phyloP scores from a whole-genome alignment of 345 rosid species.

The Anacardium occidentale region DNA sequence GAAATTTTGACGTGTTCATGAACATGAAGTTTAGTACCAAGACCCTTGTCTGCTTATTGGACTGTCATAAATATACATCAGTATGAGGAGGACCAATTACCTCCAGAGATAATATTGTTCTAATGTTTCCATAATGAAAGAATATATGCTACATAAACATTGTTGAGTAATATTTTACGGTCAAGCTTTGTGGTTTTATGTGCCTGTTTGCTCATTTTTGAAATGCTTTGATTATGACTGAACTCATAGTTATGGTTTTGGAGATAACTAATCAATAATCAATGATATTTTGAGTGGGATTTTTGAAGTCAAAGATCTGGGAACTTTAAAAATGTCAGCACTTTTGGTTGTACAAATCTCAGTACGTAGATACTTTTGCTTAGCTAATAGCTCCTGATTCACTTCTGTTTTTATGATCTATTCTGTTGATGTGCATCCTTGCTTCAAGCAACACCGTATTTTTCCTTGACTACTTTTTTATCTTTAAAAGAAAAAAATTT shows the following conservation, averaged over 20 bases:
- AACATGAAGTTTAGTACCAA: background rate
- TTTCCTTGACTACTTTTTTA: background rate
- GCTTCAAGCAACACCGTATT: background rate
- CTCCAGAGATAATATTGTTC: background rate
- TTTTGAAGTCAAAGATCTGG: background rate
- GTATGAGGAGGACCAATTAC: background rate
- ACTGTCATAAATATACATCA: background rate
- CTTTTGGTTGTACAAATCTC: slow-evolving; percentile 1
- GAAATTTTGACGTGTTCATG: background rate
- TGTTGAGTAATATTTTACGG: background rate
- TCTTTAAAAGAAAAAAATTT: too few relatives aligned
- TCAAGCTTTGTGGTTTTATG: background rate
- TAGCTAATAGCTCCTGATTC: background rate
- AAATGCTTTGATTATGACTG: slow-evolving; percentile 3
- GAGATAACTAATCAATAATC: slow-evolving; percentile 1
- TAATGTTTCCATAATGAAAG: background rate
- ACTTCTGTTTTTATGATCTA: background rate
- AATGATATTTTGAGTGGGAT: background rate
- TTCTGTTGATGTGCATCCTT: background rate
- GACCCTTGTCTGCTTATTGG: slow-evolving; percentile 1
- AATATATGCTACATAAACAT: background rate
- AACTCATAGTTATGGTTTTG: background rate
- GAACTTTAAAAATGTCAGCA: background rate
- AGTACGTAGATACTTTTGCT: background rate
- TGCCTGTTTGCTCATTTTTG: background rate